Conservation (phyloP, 2,329 filamentous ascomycete species). For the Drechslerella dactyloides region DNA sequence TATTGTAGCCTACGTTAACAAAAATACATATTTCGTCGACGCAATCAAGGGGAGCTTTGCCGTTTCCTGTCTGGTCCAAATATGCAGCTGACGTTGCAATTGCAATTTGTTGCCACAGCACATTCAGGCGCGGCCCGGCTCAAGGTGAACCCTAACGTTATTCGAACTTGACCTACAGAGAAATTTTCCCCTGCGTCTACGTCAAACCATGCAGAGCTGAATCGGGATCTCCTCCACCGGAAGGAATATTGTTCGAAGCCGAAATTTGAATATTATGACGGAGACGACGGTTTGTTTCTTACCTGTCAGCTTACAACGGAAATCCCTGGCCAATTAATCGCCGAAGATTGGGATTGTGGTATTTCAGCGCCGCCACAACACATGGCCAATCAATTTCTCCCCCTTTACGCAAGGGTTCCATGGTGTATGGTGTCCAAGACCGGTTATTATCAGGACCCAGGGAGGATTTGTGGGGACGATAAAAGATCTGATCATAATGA, state of each 20-base stretch:
- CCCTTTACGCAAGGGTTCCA: too few relatives aligned
- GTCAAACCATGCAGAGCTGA: slow-evolving; percentile 5
- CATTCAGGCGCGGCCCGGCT: slow-evolving; percentile 12
- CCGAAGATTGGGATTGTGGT: background rate
- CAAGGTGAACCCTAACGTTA: background rate
- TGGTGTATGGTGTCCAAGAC: too few relatives aligned
- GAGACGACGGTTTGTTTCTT: slow-evolving; percentile 14
- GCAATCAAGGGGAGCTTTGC: too few relatives aligned
- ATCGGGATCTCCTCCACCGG: slow-evolving; percentile 38
- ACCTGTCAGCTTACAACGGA: slow-evolving; percentile 32
- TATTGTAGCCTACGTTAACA: too few relatives aligned
- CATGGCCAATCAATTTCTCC: too few relatives aligned
- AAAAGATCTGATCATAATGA: too few relatives aligned
- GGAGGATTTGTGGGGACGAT: too few relatives aligned
- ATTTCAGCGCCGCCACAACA: background rate
- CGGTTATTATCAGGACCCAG: too few relatives aligned
- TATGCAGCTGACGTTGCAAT: slow-evolving; percentile 25
- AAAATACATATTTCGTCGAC: too few relatives aligned
- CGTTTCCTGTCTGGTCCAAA: slow-evolving; percentile 24
- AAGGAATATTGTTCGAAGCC: slow-evolving; percentile 29
- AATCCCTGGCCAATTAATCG: slow-evolving; percentile 21
- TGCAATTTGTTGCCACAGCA: background rate
- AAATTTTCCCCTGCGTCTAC: slow-evolving; percentile 44
- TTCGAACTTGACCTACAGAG: background rate
- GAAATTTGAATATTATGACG: slow-evolving; percentile 20